Evolutionary conservation across 2,329 filamentous ascomycete genomes (phyloP).

Genomic region (Penicillium brasilianum): DNA sequence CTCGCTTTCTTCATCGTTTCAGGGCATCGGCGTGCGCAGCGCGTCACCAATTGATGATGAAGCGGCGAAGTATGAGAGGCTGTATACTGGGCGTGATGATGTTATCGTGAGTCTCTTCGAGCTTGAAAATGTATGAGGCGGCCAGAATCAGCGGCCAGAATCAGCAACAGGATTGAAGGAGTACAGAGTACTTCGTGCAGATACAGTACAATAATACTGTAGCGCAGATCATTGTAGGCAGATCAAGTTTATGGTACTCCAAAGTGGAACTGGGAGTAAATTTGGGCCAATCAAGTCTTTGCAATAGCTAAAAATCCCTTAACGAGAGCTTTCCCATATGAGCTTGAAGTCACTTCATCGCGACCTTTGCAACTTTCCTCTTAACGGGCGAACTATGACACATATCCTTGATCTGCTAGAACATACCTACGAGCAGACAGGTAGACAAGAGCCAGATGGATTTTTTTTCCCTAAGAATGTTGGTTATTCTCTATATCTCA

Average conservation of each 20-base stretch:
- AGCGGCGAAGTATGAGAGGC: slow-evolving; percentile 4
- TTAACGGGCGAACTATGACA: neutral
- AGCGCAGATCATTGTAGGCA: neutral
- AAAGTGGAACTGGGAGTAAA: slow-evolving; percentile 1
- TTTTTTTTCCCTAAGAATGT: neutral
- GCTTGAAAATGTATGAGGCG: neutral
- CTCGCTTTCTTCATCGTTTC: slow-evolving; percentile 4
- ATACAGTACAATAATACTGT: neutral
- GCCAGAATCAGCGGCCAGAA: neutral
- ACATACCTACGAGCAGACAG: neutral
- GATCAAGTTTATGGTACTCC: slow-evolving; percentile 2
- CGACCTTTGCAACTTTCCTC: neutral
- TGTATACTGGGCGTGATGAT: neutral
- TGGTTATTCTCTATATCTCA: neutral
- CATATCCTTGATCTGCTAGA: neutral
- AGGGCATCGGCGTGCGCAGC: slow-evolving; percentile 3
- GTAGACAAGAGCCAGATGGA: neutral
- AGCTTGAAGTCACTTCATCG: too few species aligned
- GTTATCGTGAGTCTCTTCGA: neutral
- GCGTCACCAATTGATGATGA: slow-evolving; percentile 1
- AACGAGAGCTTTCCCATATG: too few species aligned
- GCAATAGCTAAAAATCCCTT: neutral
- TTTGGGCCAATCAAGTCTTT: slow-evolving; percentile 1
- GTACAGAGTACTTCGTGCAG: slow-evolving; percentile 1
- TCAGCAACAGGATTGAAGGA: neutral